A percentile compares a stretch with the other conserved stretches of the same genome.
phyloP scores from a whole-genome alignment of 2,329 filamentous ascomycete species.

The Cercospora nicotianae region DNA sequence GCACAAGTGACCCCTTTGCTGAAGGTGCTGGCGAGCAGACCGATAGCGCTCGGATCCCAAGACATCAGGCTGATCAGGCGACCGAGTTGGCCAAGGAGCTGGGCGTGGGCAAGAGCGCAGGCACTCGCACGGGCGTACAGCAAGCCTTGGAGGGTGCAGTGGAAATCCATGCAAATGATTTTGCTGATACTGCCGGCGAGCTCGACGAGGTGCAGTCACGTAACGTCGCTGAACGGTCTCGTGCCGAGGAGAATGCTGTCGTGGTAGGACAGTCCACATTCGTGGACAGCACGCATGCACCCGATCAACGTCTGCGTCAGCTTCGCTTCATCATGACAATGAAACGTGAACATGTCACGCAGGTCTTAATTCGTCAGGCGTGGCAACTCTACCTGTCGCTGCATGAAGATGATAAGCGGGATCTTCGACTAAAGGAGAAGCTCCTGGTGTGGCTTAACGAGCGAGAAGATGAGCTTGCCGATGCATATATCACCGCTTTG shows the following conservation, averaged over 20 bases:
- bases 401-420: constrained; percentile 23
- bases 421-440: constrained; percentile 29
- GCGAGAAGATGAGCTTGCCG: constrained; percentile 21
- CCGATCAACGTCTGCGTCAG: constrained; percentile 7
- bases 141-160: background rate
- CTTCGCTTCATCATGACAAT: constrained; percentile 15
- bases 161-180: background rate
- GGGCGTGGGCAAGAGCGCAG: background rate
- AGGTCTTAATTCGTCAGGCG: constrained; percentile 21
- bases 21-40: background rate
- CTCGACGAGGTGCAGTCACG: constrained; percentile 4
- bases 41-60: background rate
- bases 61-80: background rate
- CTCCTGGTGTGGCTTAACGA: constrained; percentile 33
- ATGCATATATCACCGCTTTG: constrained; percentile 28
- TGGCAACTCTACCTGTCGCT: constrained; percentile 43
- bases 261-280: background rate
- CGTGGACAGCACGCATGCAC: background rate
- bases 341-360: background rate
- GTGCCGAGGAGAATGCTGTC: background rate
- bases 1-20: background rate
- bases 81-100: background rate
- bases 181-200: constrained; percentile 6
- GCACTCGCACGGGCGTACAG: background rate
- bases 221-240: background rate